phyloP scores from a whole-genome alignment of 345 rosid genomes.

The Dipteronia dyeriana region DNA sequence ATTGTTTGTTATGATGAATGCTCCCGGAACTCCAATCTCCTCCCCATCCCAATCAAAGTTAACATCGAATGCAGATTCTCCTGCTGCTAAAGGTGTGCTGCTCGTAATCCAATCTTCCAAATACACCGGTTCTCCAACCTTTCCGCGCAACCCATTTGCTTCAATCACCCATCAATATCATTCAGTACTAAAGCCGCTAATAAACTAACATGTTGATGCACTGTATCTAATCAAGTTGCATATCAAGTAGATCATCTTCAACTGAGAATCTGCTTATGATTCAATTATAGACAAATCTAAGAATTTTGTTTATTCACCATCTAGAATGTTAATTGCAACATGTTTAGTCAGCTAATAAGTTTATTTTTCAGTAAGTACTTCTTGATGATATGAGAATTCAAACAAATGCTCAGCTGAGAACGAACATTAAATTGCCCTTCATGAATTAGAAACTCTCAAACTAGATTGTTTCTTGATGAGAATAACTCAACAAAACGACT shows the following conservation, averaged over 20 bases:
- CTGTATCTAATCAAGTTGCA: neutral
- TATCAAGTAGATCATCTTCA: neutral
- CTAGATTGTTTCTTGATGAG: too few relatives aligned
- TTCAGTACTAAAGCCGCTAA: neutral
- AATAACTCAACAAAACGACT: neutral
- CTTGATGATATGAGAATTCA: too few relatives aligned
- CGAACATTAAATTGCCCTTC: too few relatives aligned
- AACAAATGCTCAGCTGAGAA: too few relatives aligned
- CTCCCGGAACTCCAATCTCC: conserved; percentile 70
- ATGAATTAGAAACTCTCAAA: too few relatives aligned
- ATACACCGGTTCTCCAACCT: conserved; percentile 56
- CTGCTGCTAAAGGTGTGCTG: conserved; percentile 31
- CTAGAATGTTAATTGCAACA: too few relatives aligned
- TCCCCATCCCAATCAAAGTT: conserved; percentile 58
- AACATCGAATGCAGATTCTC: conserved; percentile 54
- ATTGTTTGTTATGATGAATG: conserved; percentile 51
- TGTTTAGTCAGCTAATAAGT: too few relatives aligned
- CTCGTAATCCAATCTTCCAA: conserved; percentile 54
- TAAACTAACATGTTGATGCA: neutral
- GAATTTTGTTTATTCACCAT: too few relatives aligned
- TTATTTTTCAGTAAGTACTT: too few relatives aligned
- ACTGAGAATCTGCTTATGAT: neutral
- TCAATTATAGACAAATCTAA: neutral
- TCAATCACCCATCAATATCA: neutral
- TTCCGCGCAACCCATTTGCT: conserved; percentile 46